Evolutionary conservation across 2,329 filamentous ascomycete species (phyloP), one percentile per base, ranked within the genome.

Genomic region (Simplicillium aogashimaense): DNA sequence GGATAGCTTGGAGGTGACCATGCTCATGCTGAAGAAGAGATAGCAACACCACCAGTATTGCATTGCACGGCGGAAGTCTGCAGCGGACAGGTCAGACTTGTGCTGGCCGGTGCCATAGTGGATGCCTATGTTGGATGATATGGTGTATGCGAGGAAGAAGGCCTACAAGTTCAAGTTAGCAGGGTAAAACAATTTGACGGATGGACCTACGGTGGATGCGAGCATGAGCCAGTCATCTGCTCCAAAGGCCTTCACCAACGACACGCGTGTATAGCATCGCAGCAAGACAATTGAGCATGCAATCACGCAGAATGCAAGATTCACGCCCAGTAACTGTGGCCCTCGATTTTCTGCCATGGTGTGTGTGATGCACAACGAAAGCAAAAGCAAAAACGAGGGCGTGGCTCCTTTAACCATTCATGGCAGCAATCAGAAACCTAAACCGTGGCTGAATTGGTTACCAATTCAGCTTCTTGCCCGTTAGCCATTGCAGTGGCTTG

Each of bases 31-130:
- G 47, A 61, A 64, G 53, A 53, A 57, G 14, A 63, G 43, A 36
- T 61, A 62, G 46, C 60, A 63, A 42, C 55, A 56, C 59, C 59
- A 63, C 59, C 59, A 63, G 33, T 47, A 59, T 52, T 58, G 14
- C 50, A 59, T 59, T 4, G 63, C 65, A 16, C 44, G 38, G 12
- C 50, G 16, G 12, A 53, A 51, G 15, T 61, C 43, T 1, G 47
- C 39, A 1, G 38, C 8, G 2, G 44, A 36, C 7, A 67, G 49
- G 17, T 66, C 58, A 2, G 14, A 30, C 16, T 49, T 50, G 44
- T 66, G 62, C 3, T 58, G 53, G 3, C 65, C 65, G 0, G 65
- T 69, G 14, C 65, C 65, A 45, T 64, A 54, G 10, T 55, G 43
- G 17, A 67, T 50, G 15, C 65, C 64, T 1, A 52, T 30, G 3